A percentile compares a stretch with the other conserved stretches of the same genome.
Conservation (phyloP, 179 eudicot species). For the Beta macrorhiza region DNA sequence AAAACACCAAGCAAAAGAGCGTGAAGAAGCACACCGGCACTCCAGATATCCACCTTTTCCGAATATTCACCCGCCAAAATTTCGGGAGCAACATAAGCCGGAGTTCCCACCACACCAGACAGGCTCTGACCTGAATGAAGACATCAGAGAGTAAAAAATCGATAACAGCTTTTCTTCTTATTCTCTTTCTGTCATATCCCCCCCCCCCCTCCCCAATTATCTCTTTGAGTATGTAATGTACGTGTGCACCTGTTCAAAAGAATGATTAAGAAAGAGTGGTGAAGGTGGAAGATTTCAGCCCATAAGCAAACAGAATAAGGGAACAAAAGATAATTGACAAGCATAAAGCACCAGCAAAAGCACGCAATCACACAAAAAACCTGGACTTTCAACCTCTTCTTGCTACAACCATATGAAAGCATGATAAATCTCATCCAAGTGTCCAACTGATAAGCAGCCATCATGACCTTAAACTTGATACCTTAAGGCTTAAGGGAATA, state of each 20-base stretch:
- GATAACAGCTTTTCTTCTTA: background rate
- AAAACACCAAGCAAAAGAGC: slow-evolving; percentile 75
- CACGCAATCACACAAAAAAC: background rate
- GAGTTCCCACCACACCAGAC: slow-evolving; percentile 90
- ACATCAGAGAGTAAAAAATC: slow-evolving; percentile 2
- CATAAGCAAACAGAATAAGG: background rate
- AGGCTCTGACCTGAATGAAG: slow-evolving; percentile 69
- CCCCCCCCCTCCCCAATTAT: background rate
- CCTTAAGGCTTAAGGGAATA: background rate
- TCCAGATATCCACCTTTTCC: slow-evolving; percentile 94
- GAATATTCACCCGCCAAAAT: slow-evolving; percentile 71
- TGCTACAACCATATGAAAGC: background rate
- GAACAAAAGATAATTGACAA: background rate
- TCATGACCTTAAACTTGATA: slow-evolving; percentile 2
- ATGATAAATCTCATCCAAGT: background rate
- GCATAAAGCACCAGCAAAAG: background rate
- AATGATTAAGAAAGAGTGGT: background rate
- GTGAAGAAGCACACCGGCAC: slow-evolving; percentile 86
- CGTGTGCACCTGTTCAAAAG: background rate
- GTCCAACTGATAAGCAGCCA: background rate
- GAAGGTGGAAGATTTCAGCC: background rate
- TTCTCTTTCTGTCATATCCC: background rate
- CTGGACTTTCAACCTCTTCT: background rate
- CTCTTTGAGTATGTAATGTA: background rate
- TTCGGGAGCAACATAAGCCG: slow-evolving; percentile 97